Percentiles rank a stretch among this genome's conserved stretches.
phyloP scores from a whole-genome alignment of 129 eudicot genomes.

The Centrapalus pauciflorus region DNA sequence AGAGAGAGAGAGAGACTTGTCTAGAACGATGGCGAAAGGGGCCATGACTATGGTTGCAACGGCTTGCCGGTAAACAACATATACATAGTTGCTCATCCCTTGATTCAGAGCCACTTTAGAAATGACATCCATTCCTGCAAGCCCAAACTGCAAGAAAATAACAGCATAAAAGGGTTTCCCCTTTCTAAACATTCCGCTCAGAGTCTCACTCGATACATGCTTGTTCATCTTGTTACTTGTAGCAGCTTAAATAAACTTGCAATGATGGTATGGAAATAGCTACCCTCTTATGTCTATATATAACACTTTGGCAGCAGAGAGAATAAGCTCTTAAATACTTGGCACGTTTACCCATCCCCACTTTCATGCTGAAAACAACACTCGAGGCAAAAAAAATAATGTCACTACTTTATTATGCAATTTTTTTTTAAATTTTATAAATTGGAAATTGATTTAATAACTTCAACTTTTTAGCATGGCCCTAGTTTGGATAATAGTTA shows the following conservation, averaged over 20 bases:
- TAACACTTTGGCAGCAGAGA: conserved; percentile 3
- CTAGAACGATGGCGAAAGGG: conserved; percentile 68
- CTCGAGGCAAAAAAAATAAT: background rate
- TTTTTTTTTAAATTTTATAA: background rate
- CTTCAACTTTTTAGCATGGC: conserved; percentile 12
- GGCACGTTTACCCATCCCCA: conserved; percentile 10
- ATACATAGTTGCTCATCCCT: conserved; percentile 84
- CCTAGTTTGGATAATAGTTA: conserved; percentile 19
- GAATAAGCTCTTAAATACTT: conserved; percentile 18
- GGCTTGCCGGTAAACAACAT: conserved; percentile 77
- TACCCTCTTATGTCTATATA: conserved; percentile 25
- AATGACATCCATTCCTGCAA: conserved; percentile 77
- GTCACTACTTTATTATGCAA: conserved; percentile 27
- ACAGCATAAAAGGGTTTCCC: conserved; percentile 64
- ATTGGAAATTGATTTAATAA: background rate
- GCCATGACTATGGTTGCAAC: conserved; percentile 60
- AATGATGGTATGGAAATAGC: conserved; percentile 15
- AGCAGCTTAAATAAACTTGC: conserved; percentile 16
- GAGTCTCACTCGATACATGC: conserved; percentile 21
- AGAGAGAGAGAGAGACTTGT: conserved; percentile 46
- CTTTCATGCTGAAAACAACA: conserved; percentile 16
- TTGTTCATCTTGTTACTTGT: conserved; percentile 15
- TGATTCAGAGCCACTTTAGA: conserved; percentile 62
- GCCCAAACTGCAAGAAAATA: conserved; percentile 68
- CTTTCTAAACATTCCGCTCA: conserved; percentile 18